Evolutionary conservation across 306 rosid species (phyloP).

Genomic region (Pachyrhizus erosus): DNA sequence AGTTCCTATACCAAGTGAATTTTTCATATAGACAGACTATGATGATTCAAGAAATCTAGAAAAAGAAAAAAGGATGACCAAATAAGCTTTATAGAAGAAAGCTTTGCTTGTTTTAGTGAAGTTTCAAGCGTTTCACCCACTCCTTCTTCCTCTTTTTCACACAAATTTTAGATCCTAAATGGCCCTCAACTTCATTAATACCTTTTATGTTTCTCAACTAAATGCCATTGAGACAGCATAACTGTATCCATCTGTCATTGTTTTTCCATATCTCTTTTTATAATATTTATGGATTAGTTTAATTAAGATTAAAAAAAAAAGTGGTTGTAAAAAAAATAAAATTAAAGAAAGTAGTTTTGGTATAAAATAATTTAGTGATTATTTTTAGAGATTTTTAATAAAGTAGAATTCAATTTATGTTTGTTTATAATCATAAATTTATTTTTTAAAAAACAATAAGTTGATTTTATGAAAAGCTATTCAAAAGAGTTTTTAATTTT

Average conservation of each 20-base stretch:
- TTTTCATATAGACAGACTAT: neutral
- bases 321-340: too few species aligned
- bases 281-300: too few species aligned
- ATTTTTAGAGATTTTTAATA: too few species aligned
- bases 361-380: too few species aligned
- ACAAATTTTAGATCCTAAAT: slow-evolving; percentile 1
- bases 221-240: neutral
- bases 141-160: slow-evolving; percentile 14
- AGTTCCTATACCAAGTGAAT: neutral
- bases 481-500: too few species aligned
- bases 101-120: slow-evolving; percentile 12
- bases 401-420: too few species aligned
- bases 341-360: too few species aligned
- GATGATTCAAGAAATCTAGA: neutral
- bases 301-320: too few species aligned
- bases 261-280: neutral
- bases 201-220: slow-evolving; percentile 7
- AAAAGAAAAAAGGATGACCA: neutral
- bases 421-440: too few species aligned
- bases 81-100: slow-evolving; percentile 24
- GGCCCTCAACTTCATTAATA: neutral
- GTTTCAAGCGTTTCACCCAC: slow-evolving; percentile 14
- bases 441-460: too few species aligned
- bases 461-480: too few species aligned
- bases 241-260: neutral